Conservation (phyloP, 2,329 filamentous ascomycete species). For the Aspergillus novofumigatus region DNA sequence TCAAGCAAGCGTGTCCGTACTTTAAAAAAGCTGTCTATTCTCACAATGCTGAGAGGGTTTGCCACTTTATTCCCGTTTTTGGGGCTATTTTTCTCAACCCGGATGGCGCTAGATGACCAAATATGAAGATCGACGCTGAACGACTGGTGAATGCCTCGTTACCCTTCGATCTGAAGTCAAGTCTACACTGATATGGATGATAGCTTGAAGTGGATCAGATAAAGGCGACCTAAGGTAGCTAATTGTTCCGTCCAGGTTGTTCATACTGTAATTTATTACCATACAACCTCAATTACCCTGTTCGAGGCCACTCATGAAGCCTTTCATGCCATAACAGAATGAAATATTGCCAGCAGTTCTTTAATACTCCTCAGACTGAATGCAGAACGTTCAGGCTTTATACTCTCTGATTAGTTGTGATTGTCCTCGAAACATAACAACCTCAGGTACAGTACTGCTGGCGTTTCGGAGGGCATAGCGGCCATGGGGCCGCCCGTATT, state of each 20-base stretch:
- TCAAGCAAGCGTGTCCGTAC: neutral
- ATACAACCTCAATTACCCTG: neutral
- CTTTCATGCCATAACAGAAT: neutral
- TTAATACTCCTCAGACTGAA: neutral
- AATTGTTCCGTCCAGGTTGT: neutral
- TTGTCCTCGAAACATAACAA: neutral
- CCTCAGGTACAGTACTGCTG: neutral
- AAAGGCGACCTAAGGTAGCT: no score
- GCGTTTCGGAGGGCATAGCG: neutral
- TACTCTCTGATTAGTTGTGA: neutral
- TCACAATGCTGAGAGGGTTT: neutral
- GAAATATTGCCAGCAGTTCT: neutral
- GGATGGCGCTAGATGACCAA: neutral
- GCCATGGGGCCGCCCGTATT: neutral
- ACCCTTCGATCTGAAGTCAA: neutral
- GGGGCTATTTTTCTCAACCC: neutral
- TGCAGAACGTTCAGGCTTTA: neutral
- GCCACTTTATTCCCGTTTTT: neutral
- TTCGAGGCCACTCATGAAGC: neutral
- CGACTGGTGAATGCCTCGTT: neutral
- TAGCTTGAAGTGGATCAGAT: neutral
- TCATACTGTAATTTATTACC: neutral
- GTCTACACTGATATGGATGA: neutral
- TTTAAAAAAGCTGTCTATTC: neutral
- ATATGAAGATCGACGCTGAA: neutral